A percentile compares a stretch with the other conserved stretches of the same genome.
phyloP scores from a whole-genome alignment of 345 rosid genomes.

The Citrus maxima region DNA sequence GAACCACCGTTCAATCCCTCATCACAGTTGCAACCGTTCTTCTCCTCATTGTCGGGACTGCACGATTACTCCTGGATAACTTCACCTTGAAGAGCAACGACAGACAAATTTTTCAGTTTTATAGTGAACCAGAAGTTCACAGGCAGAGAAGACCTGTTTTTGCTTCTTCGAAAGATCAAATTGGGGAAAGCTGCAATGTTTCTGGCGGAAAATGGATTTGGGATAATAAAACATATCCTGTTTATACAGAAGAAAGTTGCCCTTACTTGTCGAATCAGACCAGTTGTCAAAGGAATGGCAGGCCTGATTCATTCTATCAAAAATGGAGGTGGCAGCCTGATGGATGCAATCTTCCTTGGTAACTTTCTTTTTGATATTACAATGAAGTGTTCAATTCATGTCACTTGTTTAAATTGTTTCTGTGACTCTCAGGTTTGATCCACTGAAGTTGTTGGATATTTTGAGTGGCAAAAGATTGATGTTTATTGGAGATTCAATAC shows the following conservation, averaged over 20 bases:
- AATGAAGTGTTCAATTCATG: not conserved
- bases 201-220: constrained; percentile 86
- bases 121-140: constrained; percentile 23
- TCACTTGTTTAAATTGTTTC: not conserved
- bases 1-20: constrained; percentile 36
- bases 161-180: constrained; percentile 46
- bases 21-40: constrained; percentile 48
- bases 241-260: constrained; percentile 71
- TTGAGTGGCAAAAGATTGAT: constrained; percentile 31
- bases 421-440: constrained; percentile 62
- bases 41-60: constrained; percentile 50
- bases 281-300: constrained; percentile 68
- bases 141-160: constrained; percentile 31
- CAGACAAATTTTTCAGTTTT: constrained; percentile 29
- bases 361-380: not conserved
- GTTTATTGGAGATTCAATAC: constrained; percentile 79
- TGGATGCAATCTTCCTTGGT: constrained; percentile 74
- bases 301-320: constrained; percentile 67
- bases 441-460: constrained; percentile 65
- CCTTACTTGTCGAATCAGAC: constrained; percentile 87
- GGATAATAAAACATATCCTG: constrained; percentile 75
- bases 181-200: constrained; percentile 61
- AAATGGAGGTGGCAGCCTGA: constrained; percentile 35
- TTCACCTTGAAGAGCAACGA: constrained; percentile 48
- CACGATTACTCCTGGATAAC: constrained; percentile 47